phyloP scores from a whole-genome alignment of 2,329 filamentous ascomycete species.

The Xylaria sp. region DNA sequence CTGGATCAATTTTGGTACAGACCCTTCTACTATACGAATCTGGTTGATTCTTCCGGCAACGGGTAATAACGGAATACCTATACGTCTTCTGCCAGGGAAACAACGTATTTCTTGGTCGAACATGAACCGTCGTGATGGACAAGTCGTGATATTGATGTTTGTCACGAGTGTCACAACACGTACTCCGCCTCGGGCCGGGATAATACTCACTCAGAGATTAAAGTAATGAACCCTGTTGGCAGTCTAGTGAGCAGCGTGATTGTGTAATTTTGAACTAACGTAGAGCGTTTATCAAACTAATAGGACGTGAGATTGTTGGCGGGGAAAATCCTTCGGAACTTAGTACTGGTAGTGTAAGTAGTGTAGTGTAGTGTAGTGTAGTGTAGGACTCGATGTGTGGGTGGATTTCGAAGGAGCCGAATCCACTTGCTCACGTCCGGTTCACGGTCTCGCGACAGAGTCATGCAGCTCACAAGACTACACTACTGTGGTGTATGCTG shows the following conservation, averaged over 20 bases:
- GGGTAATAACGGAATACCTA: background rate
- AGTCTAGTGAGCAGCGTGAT: constrained; percentile 3
- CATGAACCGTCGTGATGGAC: background rate
- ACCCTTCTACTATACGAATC: background rate
- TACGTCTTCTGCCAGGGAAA: background rate
- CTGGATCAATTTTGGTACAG: background rate
- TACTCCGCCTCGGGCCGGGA: background rate
- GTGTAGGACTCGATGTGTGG: constrained; percentile 15
- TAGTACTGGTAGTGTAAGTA: background rate
- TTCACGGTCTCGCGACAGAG: constrained; percentile 31
- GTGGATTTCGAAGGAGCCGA: constrained; percentile 21
- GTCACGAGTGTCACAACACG: constrained; percentile 15
- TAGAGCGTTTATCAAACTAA: constrained; percentile 1
- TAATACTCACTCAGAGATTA: background rate
- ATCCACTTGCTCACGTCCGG: constrained; percentile 34
- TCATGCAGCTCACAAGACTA: constrained; percentile 30
- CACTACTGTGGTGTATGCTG: constrained; percentile 21
- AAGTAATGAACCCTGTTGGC: background rate
- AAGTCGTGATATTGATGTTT: constrained; percentile 4
- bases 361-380: background rate
- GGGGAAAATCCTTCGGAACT: constrained; percentile 23
- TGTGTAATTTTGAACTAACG: constrained; percentile 3
- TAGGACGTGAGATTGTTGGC: constrained; percentile 25
- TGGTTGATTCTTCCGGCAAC: constrained; percentile 1
- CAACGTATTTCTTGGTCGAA: constrained; percentile 4